Conservation (phyloP, 2,329 filamentous ascomycete species). For the Coleophoma crateriformis region DNA sequence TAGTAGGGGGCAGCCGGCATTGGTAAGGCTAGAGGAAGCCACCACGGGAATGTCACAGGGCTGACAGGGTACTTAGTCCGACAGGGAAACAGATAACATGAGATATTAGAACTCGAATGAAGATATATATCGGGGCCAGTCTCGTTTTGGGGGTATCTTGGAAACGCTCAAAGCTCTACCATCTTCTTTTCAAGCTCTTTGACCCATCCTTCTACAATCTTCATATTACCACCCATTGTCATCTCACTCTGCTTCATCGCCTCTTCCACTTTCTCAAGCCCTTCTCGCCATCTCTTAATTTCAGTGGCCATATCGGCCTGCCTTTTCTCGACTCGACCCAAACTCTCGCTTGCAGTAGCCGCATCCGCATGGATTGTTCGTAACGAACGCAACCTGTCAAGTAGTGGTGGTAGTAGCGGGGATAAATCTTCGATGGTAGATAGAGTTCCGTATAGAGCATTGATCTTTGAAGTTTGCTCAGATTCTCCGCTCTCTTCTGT, state of each 20-base stretch:
- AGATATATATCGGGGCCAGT: no score
- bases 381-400: constrained; percentile 81
- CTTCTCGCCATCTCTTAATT: constrained; percentile 79
- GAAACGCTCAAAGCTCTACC: constrained; percentile 34
- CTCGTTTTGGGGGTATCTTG: constrained; percentile 19
- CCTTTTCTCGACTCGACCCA: constrained; percentile 71
- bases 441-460: constrained; percentile 82
- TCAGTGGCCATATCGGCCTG: constrained; percentile 81
- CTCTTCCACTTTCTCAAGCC: constrained; percentile 71
- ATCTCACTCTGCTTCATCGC: constrained; percentile 66
- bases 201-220: constrained; percentile 84
- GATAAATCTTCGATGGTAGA: constrained; percentile 83
- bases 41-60: background rate
- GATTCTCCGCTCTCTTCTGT: constrained; percentile 45
- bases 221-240: constrained; percentile 72
- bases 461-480: constrained; percentile 81
- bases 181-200: constrained; percentile 78
- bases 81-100: no score
- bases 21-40: background rate
- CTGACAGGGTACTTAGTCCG: background rate
- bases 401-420: constrained; percentile 76
- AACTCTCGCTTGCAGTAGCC: constrained; percentile 69
- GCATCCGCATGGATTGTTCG: constrained; percentile 83
- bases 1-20: background rate
- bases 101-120: no score